Conservation (phyloP, 768 basidiomycete genomes). For the Tylopilus subfusipes region DNA sequence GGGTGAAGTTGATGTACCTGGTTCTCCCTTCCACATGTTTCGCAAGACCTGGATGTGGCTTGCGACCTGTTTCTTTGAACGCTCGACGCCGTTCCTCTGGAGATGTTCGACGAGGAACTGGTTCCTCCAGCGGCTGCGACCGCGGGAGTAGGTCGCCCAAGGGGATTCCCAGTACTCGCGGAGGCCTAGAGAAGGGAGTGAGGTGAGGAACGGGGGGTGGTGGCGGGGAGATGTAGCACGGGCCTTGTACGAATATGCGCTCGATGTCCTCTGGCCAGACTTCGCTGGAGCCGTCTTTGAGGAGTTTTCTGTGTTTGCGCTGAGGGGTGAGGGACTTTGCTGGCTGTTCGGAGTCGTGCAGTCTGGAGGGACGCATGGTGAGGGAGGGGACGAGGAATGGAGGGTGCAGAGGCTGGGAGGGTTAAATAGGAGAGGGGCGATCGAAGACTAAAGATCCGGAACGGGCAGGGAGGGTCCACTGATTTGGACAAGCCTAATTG, state of each 20-base stretch:
- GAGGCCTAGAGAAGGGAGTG: slow-evolving; percentile 52
- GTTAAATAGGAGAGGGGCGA: slow-evolving; percentile 35
- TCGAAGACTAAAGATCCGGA: slow-evolving; percentile 48
- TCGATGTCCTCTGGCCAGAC: slow-evolving; percentile 84
- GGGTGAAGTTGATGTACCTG: slow-evolving; percentile 43
- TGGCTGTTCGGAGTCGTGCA: slow-evolving; percentile 20
- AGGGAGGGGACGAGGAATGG: slow-evolving; percentile 5
- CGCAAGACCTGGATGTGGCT: slow-evolving; percentile 81
- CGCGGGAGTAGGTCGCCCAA: slow-evolving; percentile 75
- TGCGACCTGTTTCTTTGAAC: slow-evolving; percentile 87
- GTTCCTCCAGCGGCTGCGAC: slow-evolving; percentile 78
- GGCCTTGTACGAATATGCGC: slow-evolving; percentile 73
- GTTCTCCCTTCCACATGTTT: slow-evolving; percentile 86
- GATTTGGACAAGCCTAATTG: slow-evolving; percentile 29
- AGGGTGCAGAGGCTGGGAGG: slow-evolving; percentile 13
- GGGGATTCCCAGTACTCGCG: slow-evolving; percentile 77
- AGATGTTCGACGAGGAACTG: slow-evolving; percentile 84
- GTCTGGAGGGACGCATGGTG: slow-evolving; percentile 26
- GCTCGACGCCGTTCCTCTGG: slow-evolving; percentile 61
- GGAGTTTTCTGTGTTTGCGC: slow-evolving; percentile 78
- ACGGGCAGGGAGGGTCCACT: slow-evolving; percentile 25
- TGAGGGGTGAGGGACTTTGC: slow-evolving; percentile 53
- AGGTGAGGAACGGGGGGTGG: slow-evolving; percentile 1
- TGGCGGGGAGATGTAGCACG: background rate
- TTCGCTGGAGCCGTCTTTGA: slow-evolving; percentile 75